Evolutionary conservation across 1,284 basidiomycete genomes (phyloP).

Genomic region (Pseudozyma sp.): DNA sequence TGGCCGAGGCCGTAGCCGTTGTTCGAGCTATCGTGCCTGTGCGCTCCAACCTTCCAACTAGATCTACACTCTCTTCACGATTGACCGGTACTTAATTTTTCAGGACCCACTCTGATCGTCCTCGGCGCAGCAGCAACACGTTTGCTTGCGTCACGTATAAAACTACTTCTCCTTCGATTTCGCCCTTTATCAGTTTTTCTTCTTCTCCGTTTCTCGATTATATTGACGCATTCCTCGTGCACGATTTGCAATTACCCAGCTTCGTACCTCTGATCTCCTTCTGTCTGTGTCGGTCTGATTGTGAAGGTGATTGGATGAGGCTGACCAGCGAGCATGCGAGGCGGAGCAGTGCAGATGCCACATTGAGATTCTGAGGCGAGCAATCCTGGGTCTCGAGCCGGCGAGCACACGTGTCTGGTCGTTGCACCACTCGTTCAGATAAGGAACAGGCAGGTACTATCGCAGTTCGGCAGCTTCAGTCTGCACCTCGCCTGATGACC

Average conservation of each 20-base stretch:
- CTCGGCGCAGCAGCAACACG: neutral
- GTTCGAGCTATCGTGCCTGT: conserved; percentile 14
- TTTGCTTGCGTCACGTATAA: neutral
- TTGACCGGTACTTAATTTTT: conserved; percentile 13
- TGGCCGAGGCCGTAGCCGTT: conserved; percentile 12
- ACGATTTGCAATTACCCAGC: conserved; percentile 14
- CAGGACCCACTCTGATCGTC: conserved; percentile 5
- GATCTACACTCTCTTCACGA: conserved; percentile 42
- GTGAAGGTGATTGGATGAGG: no score
- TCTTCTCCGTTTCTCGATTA: no score
- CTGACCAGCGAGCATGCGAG: no score
- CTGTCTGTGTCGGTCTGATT: neutral
- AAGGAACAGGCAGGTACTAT: no score
- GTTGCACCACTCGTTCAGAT: no score
- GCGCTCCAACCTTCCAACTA: conserved; percentile 36
- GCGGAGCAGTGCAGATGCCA: no score
- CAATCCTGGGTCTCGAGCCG: no score
- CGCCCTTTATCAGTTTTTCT: conserved; percentile 6
- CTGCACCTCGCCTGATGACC: no score
- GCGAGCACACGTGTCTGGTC: no score
- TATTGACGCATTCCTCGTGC: conserved; percentile 5
- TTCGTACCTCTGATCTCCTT: conserved; percentile 3
- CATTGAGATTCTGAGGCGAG: no score
- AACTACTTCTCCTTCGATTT: conserved; percentile 2
- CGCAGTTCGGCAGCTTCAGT: no score